Percentiles rank a stretch among this genome's conserved stretches.
Conservation (phyloP, 192 early-diverging fungal species). For the Lobosporangium transversale region DNA sequence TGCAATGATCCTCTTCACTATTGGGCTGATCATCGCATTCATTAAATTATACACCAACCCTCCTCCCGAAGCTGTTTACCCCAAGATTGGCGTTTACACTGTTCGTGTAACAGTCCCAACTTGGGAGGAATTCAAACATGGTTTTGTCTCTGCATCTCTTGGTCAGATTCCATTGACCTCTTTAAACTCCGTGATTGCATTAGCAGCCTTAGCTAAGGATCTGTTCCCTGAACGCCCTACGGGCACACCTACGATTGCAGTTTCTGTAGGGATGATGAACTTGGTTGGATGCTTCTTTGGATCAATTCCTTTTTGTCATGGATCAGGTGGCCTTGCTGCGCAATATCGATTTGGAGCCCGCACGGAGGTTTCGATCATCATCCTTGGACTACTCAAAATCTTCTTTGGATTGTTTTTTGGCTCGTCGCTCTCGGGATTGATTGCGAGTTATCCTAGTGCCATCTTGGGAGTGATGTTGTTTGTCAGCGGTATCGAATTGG, state of each 20-base stretch:
- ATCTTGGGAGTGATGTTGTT: conserved; percentile 91
- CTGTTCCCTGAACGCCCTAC: conserved; percentile 77
- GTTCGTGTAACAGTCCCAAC: conserved; percentile 66
- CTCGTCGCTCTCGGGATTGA: conserved; percentile 75
- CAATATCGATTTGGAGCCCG: conserved; percentile 95
- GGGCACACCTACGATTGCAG: conserved; percentile 63
- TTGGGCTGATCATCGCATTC: conserved; percentile 77
- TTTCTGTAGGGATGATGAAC: conserved; percentile 85
- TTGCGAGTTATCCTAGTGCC: conserved; percentile 78
- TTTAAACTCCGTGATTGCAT: conserved; percentile 88
- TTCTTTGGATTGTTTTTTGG: conserved; percentile 85
- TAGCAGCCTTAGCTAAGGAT: conserved; percentile 80
- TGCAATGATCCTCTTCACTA: conserved; percentile 76
- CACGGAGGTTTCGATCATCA: conserved; percentile 78
- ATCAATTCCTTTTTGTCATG: conserved; percentile 83
- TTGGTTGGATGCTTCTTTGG: conserved; percentile 82
- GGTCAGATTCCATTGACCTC: conserved; percentile 90
- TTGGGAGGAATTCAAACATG: conserved; percentile 70
- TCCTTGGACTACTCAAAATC: conserved; percentile 84
- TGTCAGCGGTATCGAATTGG: conserved; percentile 82
- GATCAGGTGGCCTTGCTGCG: conserved; percentile 91
- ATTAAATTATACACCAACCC: conserved; percentile 58
- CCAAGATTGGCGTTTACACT: conserved; percentile 66
- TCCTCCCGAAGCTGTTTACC: conserved; percentile 53
- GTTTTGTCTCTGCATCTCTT: conserved; percentile 83